These are phyloP conservation scores for Phytophthora litchii DNA, from an alignment of 352 stramenopile species.

Conservation along the genomic window DNA sequence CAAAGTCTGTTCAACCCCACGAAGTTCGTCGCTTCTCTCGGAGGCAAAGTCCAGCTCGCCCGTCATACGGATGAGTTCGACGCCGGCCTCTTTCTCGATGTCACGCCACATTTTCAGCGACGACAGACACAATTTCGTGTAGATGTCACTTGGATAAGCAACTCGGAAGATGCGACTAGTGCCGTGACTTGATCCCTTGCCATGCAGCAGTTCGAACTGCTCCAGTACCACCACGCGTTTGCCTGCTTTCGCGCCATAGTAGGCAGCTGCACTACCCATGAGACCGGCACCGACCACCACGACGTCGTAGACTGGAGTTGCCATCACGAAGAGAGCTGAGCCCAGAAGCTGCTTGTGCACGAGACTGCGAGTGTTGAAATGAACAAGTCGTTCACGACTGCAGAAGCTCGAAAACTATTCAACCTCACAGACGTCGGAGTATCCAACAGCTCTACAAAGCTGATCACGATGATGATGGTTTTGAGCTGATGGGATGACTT, in stretches of 20 bases:
- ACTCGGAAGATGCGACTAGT: conserved; percentile 82
- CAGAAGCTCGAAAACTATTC: no score
- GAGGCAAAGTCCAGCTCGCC: conserved; percentile 62
- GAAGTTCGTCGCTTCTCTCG: conserved; percentile 33
- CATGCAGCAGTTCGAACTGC: conserved; percentile 69
- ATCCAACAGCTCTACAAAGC: not conserved
- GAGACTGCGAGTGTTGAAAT: not conserved
- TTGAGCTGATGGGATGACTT: conserved; percentile 16
- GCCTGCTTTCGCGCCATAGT: conserved; percentile 47
- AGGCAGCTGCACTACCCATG: conserved; percentile 74
- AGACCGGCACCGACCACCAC: conserved; percentile 63
- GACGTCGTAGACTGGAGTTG: conserved; percentile 40
- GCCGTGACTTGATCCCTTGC: conserved; percentile 76
- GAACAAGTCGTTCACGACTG: not conserved
- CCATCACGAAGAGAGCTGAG: conserved; percentile 18
- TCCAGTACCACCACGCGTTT: conserved; percentile 74
- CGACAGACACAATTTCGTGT: conserved; percentile 72
- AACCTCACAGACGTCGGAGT: no score
- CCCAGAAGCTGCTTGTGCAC: not conserved
- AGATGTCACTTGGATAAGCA: conserved; percentile 72
- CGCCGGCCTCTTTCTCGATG: conserved; percentile 44
- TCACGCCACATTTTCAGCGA: conserved; percentile 65
- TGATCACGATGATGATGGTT: conserved; percentile 5
- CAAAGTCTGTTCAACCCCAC: conserved; percentile 37
- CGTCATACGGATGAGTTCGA: conserved; percentile 63